These are phyloP conservation scores for Pythium guiyangense DNA, from an alignment of 352 stramenopile genomes.

Conservation along the genomic window DNA sequence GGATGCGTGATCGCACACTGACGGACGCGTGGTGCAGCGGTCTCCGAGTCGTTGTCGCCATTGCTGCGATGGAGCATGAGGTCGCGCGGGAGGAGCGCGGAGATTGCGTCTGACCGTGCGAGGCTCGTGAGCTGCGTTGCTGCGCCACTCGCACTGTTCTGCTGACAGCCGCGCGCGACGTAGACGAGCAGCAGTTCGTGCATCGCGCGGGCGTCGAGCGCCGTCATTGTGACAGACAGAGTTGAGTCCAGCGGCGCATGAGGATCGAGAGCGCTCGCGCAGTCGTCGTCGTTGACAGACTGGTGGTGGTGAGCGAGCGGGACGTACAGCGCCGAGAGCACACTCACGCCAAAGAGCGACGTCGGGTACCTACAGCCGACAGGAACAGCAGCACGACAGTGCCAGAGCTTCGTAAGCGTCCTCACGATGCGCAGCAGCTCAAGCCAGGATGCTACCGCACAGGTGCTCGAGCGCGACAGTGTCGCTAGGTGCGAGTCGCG, in stretches of 20 bases:
- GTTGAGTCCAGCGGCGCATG: background rate
- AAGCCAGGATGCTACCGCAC: constrained; percentile 14
- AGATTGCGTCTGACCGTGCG: constrained; percentile 28
- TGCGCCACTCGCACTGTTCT: background rate
- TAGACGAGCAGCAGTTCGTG: constrained; percentile 40
- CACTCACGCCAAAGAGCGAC: constrained; percentile 18
- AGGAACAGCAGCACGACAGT: background rate
- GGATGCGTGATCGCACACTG: constrained; percentile 31
- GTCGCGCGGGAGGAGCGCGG: constrained; percentile 15
- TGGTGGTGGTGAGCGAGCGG: constrained; percentile 7
- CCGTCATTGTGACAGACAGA: constrained; percentile 8
- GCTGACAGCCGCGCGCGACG: constrained; percentile 18
- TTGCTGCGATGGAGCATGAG: background rate
- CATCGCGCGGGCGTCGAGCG: constrained; percentile 19
- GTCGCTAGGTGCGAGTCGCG: constrained; percentile 16
- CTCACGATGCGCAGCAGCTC: background rate
- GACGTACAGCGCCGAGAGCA: constrained; percentile 30
- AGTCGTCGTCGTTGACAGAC: no score
- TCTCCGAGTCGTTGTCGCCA: background rate
- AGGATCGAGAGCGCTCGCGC: no score
- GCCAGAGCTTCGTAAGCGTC: background rate
- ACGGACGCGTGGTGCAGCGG: background rate
- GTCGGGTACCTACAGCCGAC: constrained; percentile 27
- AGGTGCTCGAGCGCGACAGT: constrained; percentile 21
- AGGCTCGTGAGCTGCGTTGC: constrained; percentile 20